Base-by-base conservation (phyloP, 345 rosid genomes). In the Citrus inodora region DNA sequence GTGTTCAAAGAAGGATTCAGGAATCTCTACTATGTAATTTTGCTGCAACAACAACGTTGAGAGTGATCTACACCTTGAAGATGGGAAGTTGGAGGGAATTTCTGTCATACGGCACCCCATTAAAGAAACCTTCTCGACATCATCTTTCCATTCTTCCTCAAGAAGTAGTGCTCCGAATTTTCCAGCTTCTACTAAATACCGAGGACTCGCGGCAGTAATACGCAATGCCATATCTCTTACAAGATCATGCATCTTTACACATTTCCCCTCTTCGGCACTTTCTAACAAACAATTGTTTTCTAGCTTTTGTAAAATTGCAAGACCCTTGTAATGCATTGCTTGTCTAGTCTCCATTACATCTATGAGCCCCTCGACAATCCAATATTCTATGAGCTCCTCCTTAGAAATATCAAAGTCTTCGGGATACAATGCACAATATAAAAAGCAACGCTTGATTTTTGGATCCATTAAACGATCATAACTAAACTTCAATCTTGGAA, bases 221-320 rank as follows among this genome's bases (percentile, higher is more conserved):
- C 4, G n/a, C 51, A 78, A 16, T 9, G 84, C 80, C 85, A 67
- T 38, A 11, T 65, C 82, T 60, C 82, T 75, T 5, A 80, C 56
- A 71, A 85, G 66, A 33, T 75, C 80, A 58, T 85, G 80, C 85
- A 82, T 82, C 80, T 51, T 78, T 17, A 80, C 76, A 21, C 5
- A 14, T 7, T 19, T 17, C 24, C 28, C 21, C 0, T 58, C 19
- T 46, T 60, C 7, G 3, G 9, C 28, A 1, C 32, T 8, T 62
- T 82, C 76, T 59, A 85, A 51, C 67, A 82, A 67, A 30, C 79
- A 51, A 0, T 76, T 76, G 0, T 74, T 66, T 61, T 56, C 79
- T 9, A 87, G 80, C 62, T 59, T 79, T n/a, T 32, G 30, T 11
- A 85, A 67, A 9, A 81, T 56, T 1, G 33, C 5, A 24, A 78